Conservation (phyloP, 441 rosid species). For the Cnidoscolus chayamansa region DNA sequence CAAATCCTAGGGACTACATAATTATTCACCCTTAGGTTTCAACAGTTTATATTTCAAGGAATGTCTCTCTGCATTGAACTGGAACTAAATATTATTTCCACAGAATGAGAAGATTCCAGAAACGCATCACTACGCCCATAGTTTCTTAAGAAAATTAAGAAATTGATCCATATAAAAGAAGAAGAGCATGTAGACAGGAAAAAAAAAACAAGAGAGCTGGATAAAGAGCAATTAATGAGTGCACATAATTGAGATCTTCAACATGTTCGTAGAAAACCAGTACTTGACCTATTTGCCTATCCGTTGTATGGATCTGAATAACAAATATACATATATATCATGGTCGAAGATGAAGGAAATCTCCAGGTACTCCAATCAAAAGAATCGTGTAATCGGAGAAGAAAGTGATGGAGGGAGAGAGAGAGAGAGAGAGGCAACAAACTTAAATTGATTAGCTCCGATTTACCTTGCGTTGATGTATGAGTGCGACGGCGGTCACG, state of each 20-base stretch:
- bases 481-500: constrained; percentile 3
- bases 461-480: neutral
- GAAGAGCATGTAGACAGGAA: neutral
- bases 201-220: neutral
- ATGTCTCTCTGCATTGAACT: too few relatives aligned
- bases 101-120: neutral
- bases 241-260: too few relatives aligned
- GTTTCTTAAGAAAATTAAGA: neutral
- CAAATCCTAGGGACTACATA: too few relatives aligned
- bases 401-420: neutral
- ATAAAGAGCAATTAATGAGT: neutral
- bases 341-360: neutral
- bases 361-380: neutral
- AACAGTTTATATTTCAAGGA: too few relatives aligned
- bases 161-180: neutral
- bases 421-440: neutral
- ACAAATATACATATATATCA: neutral
- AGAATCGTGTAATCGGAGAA: neutral
- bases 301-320: neutral
- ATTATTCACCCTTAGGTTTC: too few relatives aligned
- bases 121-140: neutral
- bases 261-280: neutral
- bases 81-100: neutral
- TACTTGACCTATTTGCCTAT: too few relatives aligned
- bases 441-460: neutral